Percentiles rank a stretch among this genome's conserved stretches.
These are phyloP conservation scores for Clarireedia homoeocarpa DNA, from an alignment of 2,329 filamentous ascomycete species.

Conservation along the genomic window DNA sequence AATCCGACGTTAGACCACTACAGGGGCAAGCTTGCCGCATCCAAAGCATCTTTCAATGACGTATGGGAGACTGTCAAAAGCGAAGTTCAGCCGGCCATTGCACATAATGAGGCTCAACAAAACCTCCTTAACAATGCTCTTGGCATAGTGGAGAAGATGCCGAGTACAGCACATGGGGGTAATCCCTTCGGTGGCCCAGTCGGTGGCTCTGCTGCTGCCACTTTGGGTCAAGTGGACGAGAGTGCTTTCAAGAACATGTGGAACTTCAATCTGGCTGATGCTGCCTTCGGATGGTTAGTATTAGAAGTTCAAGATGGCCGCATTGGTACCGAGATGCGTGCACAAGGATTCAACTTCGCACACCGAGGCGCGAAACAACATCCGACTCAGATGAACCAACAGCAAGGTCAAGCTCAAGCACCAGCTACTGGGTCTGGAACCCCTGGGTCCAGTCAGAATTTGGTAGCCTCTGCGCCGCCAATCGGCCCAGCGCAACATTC, in stretches of 20 bases:
- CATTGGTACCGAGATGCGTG: conserved; percentile 97
- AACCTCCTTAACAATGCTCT: conserved; percentile 85
- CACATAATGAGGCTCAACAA: conserved; percentile 89
- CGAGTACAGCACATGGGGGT: conserved; percentile 83
- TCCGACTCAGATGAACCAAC: conserved; percentile 31
- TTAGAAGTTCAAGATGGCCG: conserved; percentile 91
- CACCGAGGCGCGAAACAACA: conserved; percentile 82
- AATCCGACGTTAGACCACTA: conserved; percentile 98
- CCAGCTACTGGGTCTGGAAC: conserved; percentile 30
- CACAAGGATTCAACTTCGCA: conserved; percentile 98
- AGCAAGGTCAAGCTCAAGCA: conserved; percentile 27
- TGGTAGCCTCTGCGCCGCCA: conserved; percentile 27
- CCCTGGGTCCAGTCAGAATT: conserved; percentile 27
- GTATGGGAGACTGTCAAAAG: conserved; percentile 98
- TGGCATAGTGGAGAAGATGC: conserved; percentile 97
- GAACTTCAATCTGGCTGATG: conserved; percentile 98
- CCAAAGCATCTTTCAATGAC: conserved; percentile 97
- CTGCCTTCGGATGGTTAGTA: conserved; percentile 92
- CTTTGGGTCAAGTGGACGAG: conserved; percentile 88
- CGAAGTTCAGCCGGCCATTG: conserved; percentile 90
- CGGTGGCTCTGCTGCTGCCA: conserved; percentile 54
- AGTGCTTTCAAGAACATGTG: conserved; percentile 99
- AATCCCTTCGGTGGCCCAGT: conserved; percentile 92
- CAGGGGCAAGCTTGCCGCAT: conserved; percentile 93
- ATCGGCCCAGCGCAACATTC: conserved; percentile 26